Percentiles rank a stretch among this genome's conserved stretches.
Conservation (phyloP, 257 asterid species). For the Petunia secreta region DNA sequence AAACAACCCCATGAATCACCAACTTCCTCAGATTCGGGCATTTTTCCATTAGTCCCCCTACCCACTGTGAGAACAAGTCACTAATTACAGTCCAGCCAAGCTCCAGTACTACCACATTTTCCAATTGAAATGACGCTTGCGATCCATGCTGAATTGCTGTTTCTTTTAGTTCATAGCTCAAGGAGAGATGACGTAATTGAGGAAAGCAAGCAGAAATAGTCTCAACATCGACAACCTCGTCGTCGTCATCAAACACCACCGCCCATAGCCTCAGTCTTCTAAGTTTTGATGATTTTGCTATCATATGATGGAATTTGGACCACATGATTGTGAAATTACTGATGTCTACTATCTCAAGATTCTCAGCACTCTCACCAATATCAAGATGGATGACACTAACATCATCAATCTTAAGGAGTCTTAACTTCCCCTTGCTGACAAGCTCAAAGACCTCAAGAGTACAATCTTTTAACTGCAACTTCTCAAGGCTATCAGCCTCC, state of each 20-base stretch:
- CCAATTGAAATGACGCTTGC: constrained; percentile 64
- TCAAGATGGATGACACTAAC: constrained; percentile 86
- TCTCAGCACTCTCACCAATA: constrained; percentile 75
- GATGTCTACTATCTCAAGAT: constrained; percentile 79
- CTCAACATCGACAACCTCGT: constrained; percentile 77
- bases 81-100: constrained; percentile 85
- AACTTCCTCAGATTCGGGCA: constrained; percentile 69
- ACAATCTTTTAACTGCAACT: constrained; percentile 80
- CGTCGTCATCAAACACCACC: constrained; percentile 86
- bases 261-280: constrained; percentile 79
- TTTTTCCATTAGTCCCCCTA: constrained; percentile 64
- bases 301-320: constrained; percentile 83
- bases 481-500: constrained; percentile 78
- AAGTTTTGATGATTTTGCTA: constrained; percentile 68
- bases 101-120: constrained; percentile 71
- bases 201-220: constrained; percentile 84
- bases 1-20: constrained; percentile 75
- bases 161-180: constrained; percentile 74
- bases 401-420: constrained; percentile 68
- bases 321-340: constrained; percentile 88
- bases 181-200: constrained; percentile 58
- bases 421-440: constrained; percentile 70
- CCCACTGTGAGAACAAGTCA: constrained; percentile 69
- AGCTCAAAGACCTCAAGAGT: constrained; percentile 77
- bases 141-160: constrained; percentile 66